These are phyloP conservation scores for Gynostemma pentaphyllum DNA, from an alignment of 306 rosid species.

Conservation along the genomic window DNA sequence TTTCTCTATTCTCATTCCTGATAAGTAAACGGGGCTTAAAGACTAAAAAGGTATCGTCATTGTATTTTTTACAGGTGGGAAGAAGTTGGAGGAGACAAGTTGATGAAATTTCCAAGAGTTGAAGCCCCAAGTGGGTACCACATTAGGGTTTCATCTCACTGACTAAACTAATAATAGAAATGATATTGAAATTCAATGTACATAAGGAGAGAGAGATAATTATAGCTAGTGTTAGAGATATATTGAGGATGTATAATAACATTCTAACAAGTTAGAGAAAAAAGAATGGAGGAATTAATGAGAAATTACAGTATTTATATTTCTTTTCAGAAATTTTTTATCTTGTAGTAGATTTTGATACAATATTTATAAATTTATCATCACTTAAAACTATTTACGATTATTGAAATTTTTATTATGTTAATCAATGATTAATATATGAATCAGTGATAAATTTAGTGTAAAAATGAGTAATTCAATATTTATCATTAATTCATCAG, in stretches of 20 bases:
- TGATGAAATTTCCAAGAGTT: slow-evolving; percentile 90
- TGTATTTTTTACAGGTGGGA: slow-evolving; percentile 63
- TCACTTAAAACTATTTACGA: too few species aligned
- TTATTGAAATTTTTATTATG: too few species aligned
- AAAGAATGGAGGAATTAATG: slow-evolving; percentile 22
- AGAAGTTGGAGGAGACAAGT: slow-evolving; percentile 87
- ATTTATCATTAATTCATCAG: too few species aligned
- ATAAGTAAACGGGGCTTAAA: too few species aligned
- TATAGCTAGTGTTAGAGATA: background rate
- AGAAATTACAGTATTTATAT: background rate
- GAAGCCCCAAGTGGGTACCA: slow-evolving; percentile 94
- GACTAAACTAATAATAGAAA: slow-evolving; percentile 17
- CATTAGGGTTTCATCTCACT: slow-evolving; percentile 60
- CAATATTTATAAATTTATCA: too few species aligned
- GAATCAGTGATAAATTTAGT: too few species aligned
- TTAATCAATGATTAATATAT: too few species aligned
- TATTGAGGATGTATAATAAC: slow-evolving; percentile 24
- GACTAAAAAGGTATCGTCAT: background rate
- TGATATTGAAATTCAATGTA: slow-evolving; percentile 20
- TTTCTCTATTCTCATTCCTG: too few species aligned
- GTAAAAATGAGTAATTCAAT: too few species aligned
- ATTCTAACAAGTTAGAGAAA: slow-evolving; percentile 26
- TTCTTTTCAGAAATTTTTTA: too few species aligned
- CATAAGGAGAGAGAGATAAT: slow-evolving; percentile 9
- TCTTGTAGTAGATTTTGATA: too few species aligned